Evolutionary conservation across 345 rosid genomes (phyloP).

Genomic region (Populus euphratica): DNA sequence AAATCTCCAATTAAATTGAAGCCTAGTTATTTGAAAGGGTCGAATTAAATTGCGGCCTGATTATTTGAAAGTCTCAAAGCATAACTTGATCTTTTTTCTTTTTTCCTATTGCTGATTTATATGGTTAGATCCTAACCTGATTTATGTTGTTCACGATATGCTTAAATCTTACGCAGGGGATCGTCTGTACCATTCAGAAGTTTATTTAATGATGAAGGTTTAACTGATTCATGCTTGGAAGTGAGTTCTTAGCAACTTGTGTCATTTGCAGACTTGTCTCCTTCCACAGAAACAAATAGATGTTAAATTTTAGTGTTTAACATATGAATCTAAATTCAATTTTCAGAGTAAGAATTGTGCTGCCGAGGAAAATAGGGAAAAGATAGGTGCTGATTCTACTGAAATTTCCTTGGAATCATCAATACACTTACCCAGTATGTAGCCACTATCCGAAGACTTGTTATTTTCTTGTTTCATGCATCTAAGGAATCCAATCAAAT

Average conservation of each 20-base stretch:
- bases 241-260: constrained; percentile 27
- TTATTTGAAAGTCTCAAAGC: not conserved
- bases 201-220: constrained; percentile 41
- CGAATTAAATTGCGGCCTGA: no score
- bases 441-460: not conserved
- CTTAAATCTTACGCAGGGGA: constrained; percentile 37
- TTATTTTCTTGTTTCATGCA: not conserved
- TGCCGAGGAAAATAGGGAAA: constrained; percentile 27
- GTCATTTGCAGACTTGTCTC: not conserved
- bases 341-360: constrained; percentile 32
- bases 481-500: not conserved
- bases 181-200: constrained; percentile 38
- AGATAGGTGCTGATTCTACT: constrained; percentile 7
- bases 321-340: constrained; percentile 1
- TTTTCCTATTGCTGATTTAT: not conserved
- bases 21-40: no score
- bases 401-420: constrained; percentile 19
- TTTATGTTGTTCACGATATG: not conserved
- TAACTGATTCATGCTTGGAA: constrained; percentile 33
- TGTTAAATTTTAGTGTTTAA: not conserved
- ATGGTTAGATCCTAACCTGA: not conserved
- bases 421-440: constrained; percentile 36
- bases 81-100: not conserved
- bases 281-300: not conserved
- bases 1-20: no score